Evolutionary conservation across 1,139 yeast species (phyloP).

Genomic region (Maudiozyma humilis): DNA sequence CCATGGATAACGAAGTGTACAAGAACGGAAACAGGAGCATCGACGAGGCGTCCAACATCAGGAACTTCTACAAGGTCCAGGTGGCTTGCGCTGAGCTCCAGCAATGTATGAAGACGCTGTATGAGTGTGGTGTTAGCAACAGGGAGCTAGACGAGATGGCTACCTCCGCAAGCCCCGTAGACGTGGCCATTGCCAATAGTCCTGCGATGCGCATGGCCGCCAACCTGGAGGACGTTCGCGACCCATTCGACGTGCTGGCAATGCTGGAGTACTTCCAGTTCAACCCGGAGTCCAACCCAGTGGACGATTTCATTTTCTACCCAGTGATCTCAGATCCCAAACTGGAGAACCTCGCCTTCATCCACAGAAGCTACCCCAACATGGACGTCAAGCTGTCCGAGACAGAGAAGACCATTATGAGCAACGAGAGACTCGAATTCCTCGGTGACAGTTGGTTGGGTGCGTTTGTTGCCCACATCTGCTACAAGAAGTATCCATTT

Average conservation of each 20-base stretch:
- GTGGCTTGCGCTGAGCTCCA: conserved; percentile 13
- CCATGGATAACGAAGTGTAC: background rate
- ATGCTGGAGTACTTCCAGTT: conserved; percentile 12
- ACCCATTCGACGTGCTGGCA: conserved; percentile 6
- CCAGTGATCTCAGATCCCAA: conserved; percentile 10
- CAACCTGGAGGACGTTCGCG: conserved; percentile 5
- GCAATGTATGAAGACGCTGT: conserved; percentile 11
- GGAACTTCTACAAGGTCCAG: conserved; percentile 15
- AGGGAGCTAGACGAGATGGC: conserved; percentile 8
- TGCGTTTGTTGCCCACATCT: conserved; percentile 53
- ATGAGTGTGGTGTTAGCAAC: conserved; percentile 9
- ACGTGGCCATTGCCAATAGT: conserved; percentile 12
- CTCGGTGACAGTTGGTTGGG: conserved; percentile 81
- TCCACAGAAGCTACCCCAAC: conserved; percentile 15
- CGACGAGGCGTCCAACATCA: conserved; percentile 1
- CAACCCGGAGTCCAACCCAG: conserved; percentile 8
- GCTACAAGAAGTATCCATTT: conserved; percentile 53
- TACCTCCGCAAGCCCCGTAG: conserved; percentile 5
- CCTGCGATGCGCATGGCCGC: conserved; percentile 13
- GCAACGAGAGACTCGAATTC: conserved; percentile 79
- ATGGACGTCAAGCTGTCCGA: conserved; percentile 13
- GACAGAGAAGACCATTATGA: conserved; percentile 11
- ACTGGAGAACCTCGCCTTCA: conserved; percentile 18
- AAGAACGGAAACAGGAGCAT: background rate
- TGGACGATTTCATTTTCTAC: conserved; percentile 12